Evolutionary conservation across 2,329 filamentous ascomycete species (phyloP).

Genomic region (Pseudohalonectria lignicola): DNA sequence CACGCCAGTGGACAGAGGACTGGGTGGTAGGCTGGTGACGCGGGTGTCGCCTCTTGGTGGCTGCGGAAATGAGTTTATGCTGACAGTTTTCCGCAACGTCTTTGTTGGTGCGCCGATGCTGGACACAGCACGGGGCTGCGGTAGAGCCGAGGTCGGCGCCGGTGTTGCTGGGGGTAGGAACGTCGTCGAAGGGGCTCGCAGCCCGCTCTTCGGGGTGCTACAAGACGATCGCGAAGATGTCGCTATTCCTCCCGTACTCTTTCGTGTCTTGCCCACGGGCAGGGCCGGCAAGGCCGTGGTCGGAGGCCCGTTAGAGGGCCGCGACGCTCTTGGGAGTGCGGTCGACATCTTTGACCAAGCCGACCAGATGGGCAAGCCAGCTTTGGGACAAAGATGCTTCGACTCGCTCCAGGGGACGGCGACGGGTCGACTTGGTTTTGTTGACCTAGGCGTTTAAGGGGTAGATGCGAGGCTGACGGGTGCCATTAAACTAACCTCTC

Average conservation of each 20-base stretch:
- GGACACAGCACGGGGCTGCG: conserved; percentile 43
- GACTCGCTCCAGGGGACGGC: too few relatives aligned
- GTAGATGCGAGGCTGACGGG: conserved; percentile 2
- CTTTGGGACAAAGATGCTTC: too few relatives aligned
- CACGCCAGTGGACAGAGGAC: conserved; percentile 44
- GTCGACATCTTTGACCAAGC: conserved; percentile 23
- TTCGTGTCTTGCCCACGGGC: conserved; percentile 62
- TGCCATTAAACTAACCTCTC: conserved; percentile 7
- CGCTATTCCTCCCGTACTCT: conserved; percentile 43
- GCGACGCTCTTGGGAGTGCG: conserved; percentile 54
- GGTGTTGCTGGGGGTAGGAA: conserved; percentile 40
- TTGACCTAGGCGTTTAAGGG: neutral
- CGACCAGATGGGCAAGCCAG: too few relatives aligned
- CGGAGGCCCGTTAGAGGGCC: conserved; percentile 60
- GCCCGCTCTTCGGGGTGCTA: conserved; percentile 42
- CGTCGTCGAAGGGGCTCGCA: conserved; percentile 49
- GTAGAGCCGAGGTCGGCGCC: conserved; percentile 40
- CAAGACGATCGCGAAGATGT: conserved; percentile 29
- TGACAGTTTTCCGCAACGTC: conserved; percentile 74
- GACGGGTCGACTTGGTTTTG: too few relatives aligned
- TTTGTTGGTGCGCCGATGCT: conserved; percentile 51
- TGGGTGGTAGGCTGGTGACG: conserved; percentile 49
- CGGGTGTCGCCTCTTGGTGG: conserved; percentile 61
- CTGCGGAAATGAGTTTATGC: conserved; percentile 88
- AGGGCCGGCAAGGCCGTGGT: conserved; percentile 63